A percentile compares a stretch with the other conserved stretches of the same genome.
Evolutionary conservation across 345 rosid genomes (phyloP).

Genomic region (Microcos paniculata): DNA sequence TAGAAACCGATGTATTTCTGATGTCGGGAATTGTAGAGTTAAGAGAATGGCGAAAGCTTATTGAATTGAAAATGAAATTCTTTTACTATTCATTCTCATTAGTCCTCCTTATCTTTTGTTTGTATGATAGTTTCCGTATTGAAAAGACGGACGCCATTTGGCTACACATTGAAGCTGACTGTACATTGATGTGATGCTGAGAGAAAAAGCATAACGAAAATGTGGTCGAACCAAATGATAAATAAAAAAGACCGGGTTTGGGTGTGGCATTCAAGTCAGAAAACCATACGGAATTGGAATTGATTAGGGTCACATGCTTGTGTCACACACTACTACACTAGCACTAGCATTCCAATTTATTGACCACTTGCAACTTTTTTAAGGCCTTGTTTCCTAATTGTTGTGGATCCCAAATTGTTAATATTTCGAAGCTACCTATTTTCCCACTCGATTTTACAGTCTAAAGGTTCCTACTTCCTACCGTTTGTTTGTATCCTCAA

Average conservation of each 20-base stretch:
- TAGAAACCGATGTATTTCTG: constrained; percentile 36
- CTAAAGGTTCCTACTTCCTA: neutral
- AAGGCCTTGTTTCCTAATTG: neutral
- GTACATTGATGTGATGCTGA: no score
- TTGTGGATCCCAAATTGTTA: neutral
- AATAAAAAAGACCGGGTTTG: neutral
- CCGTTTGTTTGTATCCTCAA: no score
- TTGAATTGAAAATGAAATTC: constrained; percentile 45
- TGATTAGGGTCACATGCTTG: neutral
- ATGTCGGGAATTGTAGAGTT: constrained; percentile 54
- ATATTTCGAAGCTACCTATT: neutral
- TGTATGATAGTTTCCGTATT: neutral
- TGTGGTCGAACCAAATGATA: neutral
- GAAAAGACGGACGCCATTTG: neutral
- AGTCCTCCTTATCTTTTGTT: neutral
- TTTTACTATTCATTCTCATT: constrained; percentile 31
- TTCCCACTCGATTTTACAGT: neutral
- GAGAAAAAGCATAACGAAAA: no score
- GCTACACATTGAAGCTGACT: neutral
- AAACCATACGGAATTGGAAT: neutral
- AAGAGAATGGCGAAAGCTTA: constrained; percentile 40
- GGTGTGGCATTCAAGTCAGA: neutral
- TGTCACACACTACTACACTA: no score
- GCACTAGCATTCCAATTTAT: no score
- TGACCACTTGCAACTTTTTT: no score